Conservation (phyloP, 331 rosid genomes). For the Rosa hybrid region DNA sequence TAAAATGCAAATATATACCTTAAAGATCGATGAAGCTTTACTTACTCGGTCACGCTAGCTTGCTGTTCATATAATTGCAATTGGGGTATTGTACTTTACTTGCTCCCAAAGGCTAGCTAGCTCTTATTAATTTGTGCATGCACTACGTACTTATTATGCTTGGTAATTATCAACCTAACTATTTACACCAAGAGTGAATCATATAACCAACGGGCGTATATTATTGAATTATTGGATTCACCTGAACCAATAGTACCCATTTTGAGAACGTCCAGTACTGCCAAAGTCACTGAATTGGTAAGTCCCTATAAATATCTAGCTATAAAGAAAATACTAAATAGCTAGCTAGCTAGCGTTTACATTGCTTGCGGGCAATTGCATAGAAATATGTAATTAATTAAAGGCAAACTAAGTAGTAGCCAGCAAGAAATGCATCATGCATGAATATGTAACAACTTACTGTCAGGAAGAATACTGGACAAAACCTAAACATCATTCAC, state of each 20-base stretch:
- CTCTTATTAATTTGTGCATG: not conserved
- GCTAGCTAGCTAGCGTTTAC: too few relatives aligned
- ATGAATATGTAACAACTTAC: not conserved
- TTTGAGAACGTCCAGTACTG: too few relatives aligned
- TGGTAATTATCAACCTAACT: not conserved
- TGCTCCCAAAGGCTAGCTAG: conserved; percentile 19
- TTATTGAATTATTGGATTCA: too few relatives aligned
- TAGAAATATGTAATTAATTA: too few relatives aligned
- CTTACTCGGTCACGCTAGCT: not conserved
- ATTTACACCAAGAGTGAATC: not conserved
- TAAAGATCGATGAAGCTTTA: not conserved
- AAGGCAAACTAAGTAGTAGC: too few relatives aligned
- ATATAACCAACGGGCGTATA: too few relatives aligned
- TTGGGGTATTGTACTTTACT: conserved; percentile 13
- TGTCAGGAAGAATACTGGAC: not conserved
- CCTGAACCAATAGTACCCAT: too few relatives aligned
- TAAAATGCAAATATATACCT: not conserved
- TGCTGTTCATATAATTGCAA: not conserved
- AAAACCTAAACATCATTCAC: not conserved
- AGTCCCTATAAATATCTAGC: too few relatives aligned
- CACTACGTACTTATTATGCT: not conserved
- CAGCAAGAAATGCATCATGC: not conserved
- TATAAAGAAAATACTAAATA: not conserved
- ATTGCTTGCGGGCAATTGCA: too few relatives aligned
- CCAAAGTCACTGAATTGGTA: too few relatives aligned